Percentiles rank a stretch among this genome's conserved stretches.
These are phyloP conservation scores for Aurantiochytrium sp. DNA, from an alignment of 108 stramenopile genomes.

Conservation along the genomic window DNA sequence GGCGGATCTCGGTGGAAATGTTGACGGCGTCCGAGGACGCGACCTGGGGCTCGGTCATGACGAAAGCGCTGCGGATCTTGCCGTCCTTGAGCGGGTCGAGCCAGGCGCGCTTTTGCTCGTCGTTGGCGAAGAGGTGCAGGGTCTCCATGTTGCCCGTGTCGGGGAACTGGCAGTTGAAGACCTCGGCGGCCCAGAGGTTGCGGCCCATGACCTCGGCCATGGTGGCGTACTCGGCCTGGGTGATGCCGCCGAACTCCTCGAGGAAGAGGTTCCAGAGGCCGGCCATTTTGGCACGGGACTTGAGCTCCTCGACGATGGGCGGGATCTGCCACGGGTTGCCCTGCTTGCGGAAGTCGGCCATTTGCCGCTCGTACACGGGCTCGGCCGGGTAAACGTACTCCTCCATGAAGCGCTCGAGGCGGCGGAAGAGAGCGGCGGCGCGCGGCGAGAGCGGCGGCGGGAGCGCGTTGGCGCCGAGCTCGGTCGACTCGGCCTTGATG, in stretches of 20 bases:
- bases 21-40: constrained; percentile 54
- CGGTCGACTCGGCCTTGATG: background rate
- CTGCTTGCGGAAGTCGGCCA: background rate
- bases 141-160: constrained; percentile 65
- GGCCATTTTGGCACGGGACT: constrained; percentile 60
- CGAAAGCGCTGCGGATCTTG: constrained; percentile 47
- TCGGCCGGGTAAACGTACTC: background rate
- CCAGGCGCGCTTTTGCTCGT: constrained; percentile 41
- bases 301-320: constrained; percentile 61
- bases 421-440: background rate
- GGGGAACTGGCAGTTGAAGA: constrained; percentile 56
- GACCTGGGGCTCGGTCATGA: constrained; percentile 54
- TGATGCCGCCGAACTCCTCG: constrained; percentile 51
- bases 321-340: constrained; percentile 29
- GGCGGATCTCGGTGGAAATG: constrained; percentile 35
- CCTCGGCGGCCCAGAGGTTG: constrained; percentile 51
- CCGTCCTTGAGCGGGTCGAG: constrained; percentile 46
- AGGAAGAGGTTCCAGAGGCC: constrained; percentile 86
- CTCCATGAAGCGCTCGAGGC: constrained; percentile 13
- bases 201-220: constrained; percentile 51
- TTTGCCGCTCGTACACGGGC: background rate
- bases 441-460: background rate
- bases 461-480: background rate
- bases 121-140: constrained; percentile 42
- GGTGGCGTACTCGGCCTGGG: constrained; percentile 50